These are phyloP conservation scores for Mitragyna speciosa DNA, from an alignment of 257 asterid species.

Conservation along the genomic window DNA sequence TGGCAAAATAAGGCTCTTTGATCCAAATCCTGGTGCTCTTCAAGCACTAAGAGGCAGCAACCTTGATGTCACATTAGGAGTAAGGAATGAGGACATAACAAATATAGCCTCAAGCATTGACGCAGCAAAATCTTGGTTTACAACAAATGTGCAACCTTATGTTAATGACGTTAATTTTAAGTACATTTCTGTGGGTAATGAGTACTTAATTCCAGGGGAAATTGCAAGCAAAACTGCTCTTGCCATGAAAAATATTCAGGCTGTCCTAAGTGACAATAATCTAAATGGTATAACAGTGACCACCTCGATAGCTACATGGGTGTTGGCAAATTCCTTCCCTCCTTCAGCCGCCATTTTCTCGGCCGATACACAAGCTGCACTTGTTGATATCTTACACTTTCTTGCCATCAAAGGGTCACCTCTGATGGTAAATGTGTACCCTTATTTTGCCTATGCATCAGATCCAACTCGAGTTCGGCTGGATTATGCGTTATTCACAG, in stretches of 20 bases:
- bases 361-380: conserved; percentile 7
- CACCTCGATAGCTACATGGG: conserved; percentile 6
- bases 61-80: conserved; percentile 33
- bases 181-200: conserved; percentile 43
- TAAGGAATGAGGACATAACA: conserved; percentile 28
- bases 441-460: conserved; percentile 32
- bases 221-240: background rate
- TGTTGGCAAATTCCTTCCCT: conserved; percentile 26
- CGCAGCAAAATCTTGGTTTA: conserved; percentile 39
- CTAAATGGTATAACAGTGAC: background rate
- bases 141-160: conserved; percentile 18
- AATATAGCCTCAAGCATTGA: conserved; percentile 13
- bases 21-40: conserved; percentile 36
- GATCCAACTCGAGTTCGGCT: background rate
- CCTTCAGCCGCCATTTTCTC: conserved; percentile 24
- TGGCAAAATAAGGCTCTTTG: conserved; percentile 24
- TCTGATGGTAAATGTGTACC: conserved; percentile 33
- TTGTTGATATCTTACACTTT: conserved; percentile 21
- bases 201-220: conserved; percentile 19
- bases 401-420: background rate
- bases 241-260: background rate
- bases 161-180: conserved; percentile 13
- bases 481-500: conserved; percentile 32
- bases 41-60: conserved; percentile 27
- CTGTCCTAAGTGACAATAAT: background rate